Evolutionary conservation across 2,329 filamentous ascomycete species (phyloP).

Genomic region (Tympanopsis confertula): DNA sequence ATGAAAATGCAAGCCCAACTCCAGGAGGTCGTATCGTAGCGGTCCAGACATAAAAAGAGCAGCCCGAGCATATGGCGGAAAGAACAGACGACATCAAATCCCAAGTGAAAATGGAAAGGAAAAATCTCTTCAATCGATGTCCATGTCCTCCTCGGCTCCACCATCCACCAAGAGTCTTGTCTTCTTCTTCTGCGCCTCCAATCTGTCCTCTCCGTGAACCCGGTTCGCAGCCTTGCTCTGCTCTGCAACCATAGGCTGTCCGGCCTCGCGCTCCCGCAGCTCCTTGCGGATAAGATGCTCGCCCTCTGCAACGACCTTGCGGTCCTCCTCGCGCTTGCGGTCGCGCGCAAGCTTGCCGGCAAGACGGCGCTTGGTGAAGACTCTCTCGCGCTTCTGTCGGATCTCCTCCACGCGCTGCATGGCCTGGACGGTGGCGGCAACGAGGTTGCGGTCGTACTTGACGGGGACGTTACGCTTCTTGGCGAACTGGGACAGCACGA

Average conservation of each 20-base stretch:
- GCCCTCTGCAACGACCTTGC: conserved; percentile 1
- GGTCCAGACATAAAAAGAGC: no score
- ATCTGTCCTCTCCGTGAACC: conserved; percentile 24
- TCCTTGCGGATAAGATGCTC: conserved; percentile 2
- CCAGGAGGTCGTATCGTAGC: no score
- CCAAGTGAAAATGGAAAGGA: not conserved
- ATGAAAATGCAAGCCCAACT: no score
- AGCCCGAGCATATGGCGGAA: no score
- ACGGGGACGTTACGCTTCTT: conserved; percentile 1
- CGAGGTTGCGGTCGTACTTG: conserved; percentile 1
- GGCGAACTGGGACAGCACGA: conserved; percentile 1
- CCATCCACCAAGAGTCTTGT: conserved; percentile 27
- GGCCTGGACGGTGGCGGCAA: not conserved
- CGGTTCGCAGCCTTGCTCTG: conserved; percentile 18
- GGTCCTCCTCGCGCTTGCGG: conserved; percentile 1
- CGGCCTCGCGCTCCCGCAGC: conserved; percentile 10
- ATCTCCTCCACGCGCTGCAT: conserved; percentile 1
- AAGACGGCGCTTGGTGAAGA: not conserved
- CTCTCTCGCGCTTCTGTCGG: not conserved
- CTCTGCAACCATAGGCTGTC: conserved; percentile 17
- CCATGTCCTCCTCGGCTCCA: conserved; percentile 30
- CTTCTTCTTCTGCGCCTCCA: conserved; percentile 26
- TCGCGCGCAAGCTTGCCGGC: not conserved
- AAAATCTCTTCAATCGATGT: conserved; percentile 23
- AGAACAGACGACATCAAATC: no score